Conservation (phyloP, 73 alveolate genomes). For the Paramecium octaurelia region DNA sequence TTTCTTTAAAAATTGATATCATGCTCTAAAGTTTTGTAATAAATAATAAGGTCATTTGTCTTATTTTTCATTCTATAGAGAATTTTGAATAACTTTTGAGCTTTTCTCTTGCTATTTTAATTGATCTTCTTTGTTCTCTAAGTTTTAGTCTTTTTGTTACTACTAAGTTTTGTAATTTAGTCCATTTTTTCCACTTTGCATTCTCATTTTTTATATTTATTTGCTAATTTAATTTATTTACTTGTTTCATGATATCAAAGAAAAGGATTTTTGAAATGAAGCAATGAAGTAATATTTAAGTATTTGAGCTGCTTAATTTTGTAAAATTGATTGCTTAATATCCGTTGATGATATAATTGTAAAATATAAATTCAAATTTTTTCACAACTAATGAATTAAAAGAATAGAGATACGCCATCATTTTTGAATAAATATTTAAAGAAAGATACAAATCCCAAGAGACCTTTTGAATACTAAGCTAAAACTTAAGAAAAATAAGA, state of each 20-base stretch:
- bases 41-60: neutral
- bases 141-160: neutral
- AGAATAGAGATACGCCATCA: conserved; percentile 16
- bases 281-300: neutral
- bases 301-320: neutral
- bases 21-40: too few species aligned
- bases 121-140: neutral
- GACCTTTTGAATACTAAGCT: neutral
- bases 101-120: neutral
- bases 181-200: neutral
- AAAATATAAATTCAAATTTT: neutral
- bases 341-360: conserved; percentile 2
- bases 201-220: neutral
- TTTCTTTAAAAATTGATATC: too few species aligned
- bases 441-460: neutral
- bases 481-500: neutral
- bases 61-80: neutral
- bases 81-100: neutral
- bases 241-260: neutral
- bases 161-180: neutral
- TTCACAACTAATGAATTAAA: neutral
- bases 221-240: neutral
- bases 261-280: neutral
- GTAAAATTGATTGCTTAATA: neutral
- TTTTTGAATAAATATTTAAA: conserved; percentile 6